Conservation (phyloP, 2,329 filamentous ascomycete genomes). For the Colletotrichum sublineola region DNA sequence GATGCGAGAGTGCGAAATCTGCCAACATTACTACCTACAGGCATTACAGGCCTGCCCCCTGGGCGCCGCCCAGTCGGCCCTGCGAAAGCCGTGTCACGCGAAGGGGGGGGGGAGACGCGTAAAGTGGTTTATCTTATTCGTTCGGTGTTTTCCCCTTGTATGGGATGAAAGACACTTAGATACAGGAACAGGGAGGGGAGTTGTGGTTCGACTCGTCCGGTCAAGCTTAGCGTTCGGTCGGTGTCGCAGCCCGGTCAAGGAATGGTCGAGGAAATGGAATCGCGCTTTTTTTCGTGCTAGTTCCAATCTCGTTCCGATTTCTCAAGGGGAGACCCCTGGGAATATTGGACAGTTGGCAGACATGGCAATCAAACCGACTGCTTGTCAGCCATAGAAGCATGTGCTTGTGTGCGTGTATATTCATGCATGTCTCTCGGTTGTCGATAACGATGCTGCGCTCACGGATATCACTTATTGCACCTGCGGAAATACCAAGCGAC, state of each 20-base stretch:
- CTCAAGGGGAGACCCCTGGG: constrained; percentile 41
- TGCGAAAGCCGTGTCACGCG: constrained; percentile 34
- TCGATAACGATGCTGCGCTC: constrained; percentile 15
- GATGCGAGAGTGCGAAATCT: constrained; percentile 41
- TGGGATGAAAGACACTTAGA: background rate
- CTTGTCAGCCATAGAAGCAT: constrained; percentile 31
- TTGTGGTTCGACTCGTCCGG: background rate
- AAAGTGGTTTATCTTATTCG: constrained; percentile 37
- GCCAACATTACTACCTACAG: background rate
- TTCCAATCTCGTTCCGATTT: constrained; percentile 34
- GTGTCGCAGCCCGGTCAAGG: constrained; percentile 28
- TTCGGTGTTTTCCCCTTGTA: background rate
- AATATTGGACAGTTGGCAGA: constrained; percentile 42
- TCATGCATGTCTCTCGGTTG: constrained; percentile 26
- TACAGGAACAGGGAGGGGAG: background rate
- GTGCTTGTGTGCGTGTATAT: constrained; percentile 21
- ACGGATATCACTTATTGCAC: constrained; percentile 20
- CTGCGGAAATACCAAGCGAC: background rate
- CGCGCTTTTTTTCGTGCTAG: constrained; percentile 18
- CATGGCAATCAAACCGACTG: constrained; percentile 37
- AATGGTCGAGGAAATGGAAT: constrained; percentile 17
- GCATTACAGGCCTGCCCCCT: background rate
- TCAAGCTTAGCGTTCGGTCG: constrained; percentile 22
- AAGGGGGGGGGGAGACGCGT: constrained; percentile 20
- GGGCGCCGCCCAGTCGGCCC: constrained; percentile 31